Evolutionary conservation across 2,329 filamentous ascomycete species (phyloP).

Genomic region (Sclerotinia sclerotiorum): DNA sequence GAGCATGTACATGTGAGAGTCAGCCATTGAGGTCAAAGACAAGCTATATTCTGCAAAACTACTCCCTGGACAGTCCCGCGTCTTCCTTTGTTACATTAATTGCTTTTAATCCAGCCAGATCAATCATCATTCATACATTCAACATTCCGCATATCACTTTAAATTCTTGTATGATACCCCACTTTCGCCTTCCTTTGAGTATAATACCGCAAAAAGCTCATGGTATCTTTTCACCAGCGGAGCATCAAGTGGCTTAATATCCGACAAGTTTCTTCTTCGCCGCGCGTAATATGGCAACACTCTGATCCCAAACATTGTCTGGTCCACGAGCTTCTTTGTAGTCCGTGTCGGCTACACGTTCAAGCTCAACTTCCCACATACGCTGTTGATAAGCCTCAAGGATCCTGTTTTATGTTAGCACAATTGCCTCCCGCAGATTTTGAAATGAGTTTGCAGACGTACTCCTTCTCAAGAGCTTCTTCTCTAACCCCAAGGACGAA

Average conservation of each 20-base stretch:
- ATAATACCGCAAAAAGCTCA: background rate
- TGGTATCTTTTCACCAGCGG: background rate
- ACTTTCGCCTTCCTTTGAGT: background rate
- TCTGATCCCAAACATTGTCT: conserved; percentile 22
- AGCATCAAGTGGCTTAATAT: conserved; percentile 3
- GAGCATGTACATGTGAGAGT: background rate
- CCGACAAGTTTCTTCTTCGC: conserved; percentile 23
- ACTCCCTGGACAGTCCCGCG: background rate
- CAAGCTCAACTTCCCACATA: conserved; percentile 30
- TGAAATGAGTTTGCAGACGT: conserved; percentile 13
- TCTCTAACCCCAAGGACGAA: conserved; percentile 32
- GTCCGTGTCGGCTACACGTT: conserved; percentile 23
- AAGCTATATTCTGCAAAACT: conserved; percentile 7
- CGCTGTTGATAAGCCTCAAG: conserved; percentile 27
- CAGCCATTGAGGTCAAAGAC: background rate
- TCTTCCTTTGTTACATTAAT: background rate
- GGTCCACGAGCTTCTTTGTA: background rate
- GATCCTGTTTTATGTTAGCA: conserved; percentile 26
- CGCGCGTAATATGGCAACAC: conserved; percentile 19
- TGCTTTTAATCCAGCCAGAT: background rate
- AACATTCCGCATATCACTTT: background rate
- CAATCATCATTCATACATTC: background rate
- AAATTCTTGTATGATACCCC: background rate
- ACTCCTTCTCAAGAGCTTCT: conserved; percentile 30
- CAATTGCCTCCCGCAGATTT: background rate